Conservation (phyloP, 768 basidiomycete genomes). For the Hericium coralloides region DNA sequence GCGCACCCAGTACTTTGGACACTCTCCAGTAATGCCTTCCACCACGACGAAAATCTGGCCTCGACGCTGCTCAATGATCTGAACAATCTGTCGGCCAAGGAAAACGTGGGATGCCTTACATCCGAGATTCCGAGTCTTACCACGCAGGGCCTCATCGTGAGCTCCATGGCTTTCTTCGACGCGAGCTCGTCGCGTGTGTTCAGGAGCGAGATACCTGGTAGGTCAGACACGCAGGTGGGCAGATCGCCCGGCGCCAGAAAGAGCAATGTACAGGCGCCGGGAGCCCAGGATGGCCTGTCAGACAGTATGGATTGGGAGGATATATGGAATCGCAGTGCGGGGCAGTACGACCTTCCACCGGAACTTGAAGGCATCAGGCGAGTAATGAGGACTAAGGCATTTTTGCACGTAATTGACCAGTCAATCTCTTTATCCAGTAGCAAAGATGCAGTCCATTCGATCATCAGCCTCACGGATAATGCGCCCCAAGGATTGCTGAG, state of each 20-base stretch:
- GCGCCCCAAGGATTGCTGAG: slow-evolving; percentile 47
- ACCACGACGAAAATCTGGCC: slow-evolving; percentile 17
- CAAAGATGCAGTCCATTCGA: slow-evolving; percentile 20
- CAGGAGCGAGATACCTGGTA: slow-evolving; percentile 55
- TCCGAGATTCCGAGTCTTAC: slow-evolving; percentile 28
- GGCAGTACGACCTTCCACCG: slow-evolving; percentile 24
- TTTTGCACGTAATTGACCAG: neutral
- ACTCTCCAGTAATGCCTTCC: slow-evolving; percentile 35
- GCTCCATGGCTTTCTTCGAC: slow-evolving; percentile 51
- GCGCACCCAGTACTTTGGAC: slow-evolving; percentile 38
- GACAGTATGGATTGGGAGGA: slow-evolving; percentile 39
- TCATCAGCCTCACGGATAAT: slow-evolving; percentile 51
- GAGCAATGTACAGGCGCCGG: slow-evolving; percentile 8
- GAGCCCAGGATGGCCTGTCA: slow-evolving; percentile 1
- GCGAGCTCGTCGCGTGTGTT: slow-evolving; percentile 37
- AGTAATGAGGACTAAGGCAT: slow-evolving; percentile 1
- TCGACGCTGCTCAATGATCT: slow-evolving; percentile 21
- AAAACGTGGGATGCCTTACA: slow-evolving; percentile 55
- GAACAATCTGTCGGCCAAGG: slow-evolving; percentile 10
- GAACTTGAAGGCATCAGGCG: slow-evolving; percentile 30
- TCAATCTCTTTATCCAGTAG: neutral
- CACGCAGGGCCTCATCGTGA: slow-evolving; percentile 27
- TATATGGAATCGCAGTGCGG: slow-evolving; percentile 33
- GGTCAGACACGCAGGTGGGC: slow-evolving; percentile 53
- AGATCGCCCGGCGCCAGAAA: slow-evolving; percentile 58